A percentile compares a stretch with the other conserved stretches of the same genome.
These are phyloP conservation scores for Sporisorium reilianum DNA, from an alignment of 1,284 basidiomycete species.

Conservation along the genomic window DNA sequence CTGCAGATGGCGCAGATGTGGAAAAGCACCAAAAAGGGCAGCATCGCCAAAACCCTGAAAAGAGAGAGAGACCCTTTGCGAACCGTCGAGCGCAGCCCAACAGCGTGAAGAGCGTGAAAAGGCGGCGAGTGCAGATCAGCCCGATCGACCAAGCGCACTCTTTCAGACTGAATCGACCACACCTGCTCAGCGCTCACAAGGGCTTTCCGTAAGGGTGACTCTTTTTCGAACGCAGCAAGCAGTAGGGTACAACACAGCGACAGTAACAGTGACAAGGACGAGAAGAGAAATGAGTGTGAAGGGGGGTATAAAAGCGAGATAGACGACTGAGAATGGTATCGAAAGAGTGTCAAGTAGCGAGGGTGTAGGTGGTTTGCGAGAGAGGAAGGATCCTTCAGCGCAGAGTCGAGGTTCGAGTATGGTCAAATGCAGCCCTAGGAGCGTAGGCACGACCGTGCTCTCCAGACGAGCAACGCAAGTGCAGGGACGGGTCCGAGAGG, in stretches of 20 bases:
- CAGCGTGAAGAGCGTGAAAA: slow-evolving; percentile 8
- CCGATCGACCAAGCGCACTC: neutral
- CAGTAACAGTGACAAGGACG: too few relatives aligned
- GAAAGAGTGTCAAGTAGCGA: neutral
- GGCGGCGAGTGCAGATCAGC: neutral
- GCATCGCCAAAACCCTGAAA: neutral
- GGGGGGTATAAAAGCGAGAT: slow-evolving; percentile 2
- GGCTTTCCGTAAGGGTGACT: neutral
- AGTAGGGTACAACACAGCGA: neutral
- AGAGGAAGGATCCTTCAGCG: neutral
- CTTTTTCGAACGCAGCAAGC: neutral
- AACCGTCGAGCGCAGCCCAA: too few relatives aligned
- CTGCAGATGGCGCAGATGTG: neutral
- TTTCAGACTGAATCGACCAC: too few relatives aligned
- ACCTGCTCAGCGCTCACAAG: neutral
- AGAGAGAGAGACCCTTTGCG: neutral
- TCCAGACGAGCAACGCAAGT: neutral
- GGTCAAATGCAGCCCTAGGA: slow-evolving; percentile 2
- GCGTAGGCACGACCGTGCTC: neutral
- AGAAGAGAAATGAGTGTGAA: too few relatives aligned
- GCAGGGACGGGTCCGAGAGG: neutral
- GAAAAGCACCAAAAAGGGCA: neutral
- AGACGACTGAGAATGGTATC: too few relatives aligned
- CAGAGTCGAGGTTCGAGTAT: neutral
- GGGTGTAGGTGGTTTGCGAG: neutral